Evolutionary conservation across 78 protist species (phyloP), one percentile per base, ranked within the genome.

Genomic region (Dictyostelium firmibasis): DNA sequence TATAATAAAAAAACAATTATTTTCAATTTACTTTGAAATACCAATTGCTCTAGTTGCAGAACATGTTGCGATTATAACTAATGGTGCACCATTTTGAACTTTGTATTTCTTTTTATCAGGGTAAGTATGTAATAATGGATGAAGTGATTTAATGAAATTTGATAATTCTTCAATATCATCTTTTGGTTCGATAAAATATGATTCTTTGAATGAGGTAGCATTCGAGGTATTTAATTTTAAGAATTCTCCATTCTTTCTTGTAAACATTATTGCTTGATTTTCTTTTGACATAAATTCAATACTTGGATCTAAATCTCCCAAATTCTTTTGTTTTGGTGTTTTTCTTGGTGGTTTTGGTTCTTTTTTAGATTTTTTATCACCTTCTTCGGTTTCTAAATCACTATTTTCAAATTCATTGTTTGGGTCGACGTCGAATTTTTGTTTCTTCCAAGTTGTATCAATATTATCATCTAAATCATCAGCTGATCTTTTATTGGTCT

Each of bases 31-130:
- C 91, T 88, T 88, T 57, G 60, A 23, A 64, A 88, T 76, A 62
- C 93, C 93, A 78, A 88, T 88, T 23, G 93, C 93, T 79, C 93
- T 76, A 29, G 85, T 78, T n/a, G 93, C 93, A 23, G 93, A 88
- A 23, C 86, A 62, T 27, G 93, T 78, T 20, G 72, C 93, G 31
- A 88, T 88, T 1, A 35, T 64, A 10, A 88, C 93, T 33, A 88
- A 44, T 62, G 93, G 93, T 9, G 93, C 70, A 67, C 93, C 93
- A 76, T 60, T 36, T 60, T 88, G 18, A 35, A 77, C 23, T 38
- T 76, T 67, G 20, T n/a, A 47, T 33, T 27, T 57, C 72, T 85
- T 85, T 72, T 11, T 72, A 23, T 70, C 41, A 33, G 93, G 93
- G 3, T 78, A 67, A 3, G 36, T 69, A 18, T 77, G 27, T 20